Evolutionary conservation across 345 rosid species (phyloP).

Genomic region (Rhodamnia argentea): DNA sequence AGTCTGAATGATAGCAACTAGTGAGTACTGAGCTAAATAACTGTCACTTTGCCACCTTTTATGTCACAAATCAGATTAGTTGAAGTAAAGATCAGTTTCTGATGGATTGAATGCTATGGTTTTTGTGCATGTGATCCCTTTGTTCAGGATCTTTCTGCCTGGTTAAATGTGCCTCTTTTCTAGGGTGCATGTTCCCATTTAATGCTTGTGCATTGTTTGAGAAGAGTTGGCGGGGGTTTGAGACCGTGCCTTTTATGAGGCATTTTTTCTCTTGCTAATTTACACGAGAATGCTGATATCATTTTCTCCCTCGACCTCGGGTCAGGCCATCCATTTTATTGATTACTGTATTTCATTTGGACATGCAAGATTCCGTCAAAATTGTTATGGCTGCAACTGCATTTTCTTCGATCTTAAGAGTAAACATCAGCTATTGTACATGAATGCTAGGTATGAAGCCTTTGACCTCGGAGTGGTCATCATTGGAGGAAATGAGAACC

Average conservation of each 20-base stretch:
- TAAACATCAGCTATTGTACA: neutral
- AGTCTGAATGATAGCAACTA: neutral
- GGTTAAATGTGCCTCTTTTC: neutral
- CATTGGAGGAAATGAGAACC: conserved; percentile 20
- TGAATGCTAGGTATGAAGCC: conserved; percentile 35
- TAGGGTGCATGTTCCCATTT: neutral
- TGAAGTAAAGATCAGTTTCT: neutral
- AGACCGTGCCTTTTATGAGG: neutral
- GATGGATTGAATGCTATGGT: neutral
- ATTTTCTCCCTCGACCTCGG: neutral
- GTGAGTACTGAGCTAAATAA: neutral
- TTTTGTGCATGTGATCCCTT: neutral
- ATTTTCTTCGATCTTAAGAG: neutral
- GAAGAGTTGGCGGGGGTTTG: neutral
- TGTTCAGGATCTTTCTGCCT: neutral
- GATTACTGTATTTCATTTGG: neutral
- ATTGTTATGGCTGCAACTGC: neutral
- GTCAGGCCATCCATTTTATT: neutral
- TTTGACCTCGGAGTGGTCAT: conserved; percentile 23
- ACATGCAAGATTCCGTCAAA: neutral
- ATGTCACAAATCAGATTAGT: neutral
- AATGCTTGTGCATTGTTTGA: neutral
- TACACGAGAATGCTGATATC: neutral
- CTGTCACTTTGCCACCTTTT: neutral
- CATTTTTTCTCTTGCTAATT: neutral